Evolutionary conservation across 2,329 filamentous ascomycete genomes (phyloP).

Genomic region (Fusarium avenaceum): DNA sequence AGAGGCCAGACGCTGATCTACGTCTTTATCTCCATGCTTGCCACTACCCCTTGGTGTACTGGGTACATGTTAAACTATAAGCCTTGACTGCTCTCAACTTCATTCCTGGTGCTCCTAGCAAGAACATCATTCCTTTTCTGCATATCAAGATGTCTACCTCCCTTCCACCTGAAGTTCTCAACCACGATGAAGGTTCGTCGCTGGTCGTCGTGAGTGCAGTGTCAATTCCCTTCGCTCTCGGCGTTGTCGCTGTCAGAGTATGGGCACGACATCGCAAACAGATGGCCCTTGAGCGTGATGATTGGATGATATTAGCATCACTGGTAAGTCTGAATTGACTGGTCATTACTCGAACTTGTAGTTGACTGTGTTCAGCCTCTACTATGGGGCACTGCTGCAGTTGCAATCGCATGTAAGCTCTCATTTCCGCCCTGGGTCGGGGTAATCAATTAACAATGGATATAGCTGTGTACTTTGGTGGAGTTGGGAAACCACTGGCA

Average conservation of each 20-base stretch:
- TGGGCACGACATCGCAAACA: conserved; percentile 9
- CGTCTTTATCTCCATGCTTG: too few species aligned
- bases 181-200: neutral
- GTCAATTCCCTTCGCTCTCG: neutral
- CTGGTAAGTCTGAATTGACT: neutral
- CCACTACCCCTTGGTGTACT: too few species aligned
- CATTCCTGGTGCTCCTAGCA: too few species aligned
- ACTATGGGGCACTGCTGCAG: neutral
- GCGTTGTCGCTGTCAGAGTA: neutral
- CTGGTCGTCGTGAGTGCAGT: neutral
- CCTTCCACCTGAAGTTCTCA: neutral
- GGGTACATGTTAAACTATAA: too few species aligned
- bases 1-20: too few species aligned
- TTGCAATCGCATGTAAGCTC: neutral
- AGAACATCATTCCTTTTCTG: too few species aligned
- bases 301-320: conserved; percentile 6
- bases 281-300: neutral
- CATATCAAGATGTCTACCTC: neutral
- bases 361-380: neutral
- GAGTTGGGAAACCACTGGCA: conserved; percentile 14
- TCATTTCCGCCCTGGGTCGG: accelerated
- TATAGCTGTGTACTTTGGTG: neutral
- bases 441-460: neutral
- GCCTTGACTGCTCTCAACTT: too few species aligned
- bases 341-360: neutral